Percentiles rank a stretch among this genome's conserved stretches.
Conservation (phyloP, 176 grass and related monocot species). For the Carex myosuroides region DNA sequence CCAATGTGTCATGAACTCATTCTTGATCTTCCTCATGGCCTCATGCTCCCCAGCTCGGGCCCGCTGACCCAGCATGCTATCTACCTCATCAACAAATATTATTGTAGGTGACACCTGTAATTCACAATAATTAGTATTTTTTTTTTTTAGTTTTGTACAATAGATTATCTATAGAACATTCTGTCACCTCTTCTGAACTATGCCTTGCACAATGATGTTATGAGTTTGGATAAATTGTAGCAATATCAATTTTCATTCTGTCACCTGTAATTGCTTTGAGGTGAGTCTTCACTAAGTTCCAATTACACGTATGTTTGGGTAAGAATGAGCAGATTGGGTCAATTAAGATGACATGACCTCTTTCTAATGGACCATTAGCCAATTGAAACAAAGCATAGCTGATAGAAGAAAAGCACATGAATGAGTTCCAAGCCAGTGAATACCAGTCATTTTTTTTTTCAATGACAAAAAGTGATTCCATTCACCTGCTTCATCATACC, state of each 20-base stretch:
- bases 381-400: neutral
- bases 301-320: neutral
- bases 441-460: neutral
- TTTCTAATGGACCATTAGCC: neutral
- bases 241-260: neutral
- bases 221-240: neutral
- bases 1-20: constrained; percentile 98
- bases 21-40: constrained; percentile 97
- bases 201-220: neutral
- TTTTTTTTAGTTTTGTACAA: neutral
- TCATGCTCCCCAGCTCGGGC: constrained; percentile 81
- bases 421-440: neutral
- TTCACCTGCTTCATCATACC: too few relatives aligned
- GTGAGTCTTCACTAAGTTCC: neutral
- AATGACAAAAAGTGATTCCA: too few relatives aligned
- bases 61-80: constrained; percentile 89
- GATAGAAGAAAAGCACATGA: neutral
- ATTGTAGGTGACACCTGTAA: constrained; percentile 56
- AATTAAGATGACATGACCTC: neutral
- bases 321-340: neutral
- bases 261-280: neutral
- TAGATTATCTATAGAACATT: neutral
- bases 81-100: constrained; percentile 96
- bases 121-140: neutral
- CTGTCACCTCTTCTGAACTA: neutral